phyloP scores from a whole-genome alignment of 441 rosid genomes.

The Pelargonium cotyledonis region DNA sequence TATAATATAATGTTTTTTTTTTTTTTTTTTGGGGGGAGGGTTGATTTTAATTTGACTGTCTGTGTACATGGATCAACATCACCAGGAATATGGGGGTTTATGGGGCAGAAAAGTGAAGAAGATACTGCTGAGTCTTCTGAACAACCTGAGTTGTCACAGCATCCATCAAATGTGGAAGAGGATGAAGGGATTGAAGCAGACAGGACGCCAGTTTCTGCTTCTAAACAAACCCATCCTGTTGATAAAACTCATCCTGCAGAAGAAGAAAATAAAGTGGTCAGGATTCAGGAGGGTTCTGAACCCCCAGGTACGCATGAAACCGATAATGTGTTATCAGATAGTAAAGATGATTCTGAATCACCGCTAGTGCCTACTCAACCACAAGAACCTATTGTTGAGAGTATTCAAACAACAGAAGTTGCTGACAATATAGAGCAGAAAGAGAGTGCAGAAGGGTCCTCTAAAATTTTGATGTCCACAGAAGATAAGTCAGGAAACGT shows the following conservation, averaged over 20 bases:
- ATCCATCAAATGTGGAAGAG: slow-evolving; percentile 31
- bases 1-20: background rate
- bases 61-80: slow-evolving; percentile 38
- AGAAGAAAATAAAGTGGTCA: slow-evolving; percentile 32
- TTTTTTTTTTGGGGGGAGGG: slow-evolving; percentile 2
- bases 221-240: slow-evolving; percentile 17
- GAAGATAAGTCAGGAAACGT: slow-evolving; percentile 36
- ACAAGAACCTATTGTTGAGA: slow-evolving; percentile 30
- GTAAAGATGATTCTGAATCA: slow-evolving; percentile 40
- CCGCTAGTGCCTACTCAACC: slow-evolving; percentile 29
- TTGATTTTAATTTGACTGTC: slow-evolving; percentile 69
- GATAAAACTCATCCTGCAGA: slow-evolving; percentile 21
- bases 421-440: slow-evolving; percentile 31
- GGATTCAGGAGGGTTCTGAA: slow-evolving; percentile 28
- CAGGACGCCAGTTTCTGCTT: slow-evolving; percentile 16
- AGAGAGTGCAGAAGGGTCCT: slow-evolving; percentile 29
- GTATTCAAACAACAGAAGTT: slow-evolving; percentile 27
- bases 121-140: slow-evolving; percentile 26
- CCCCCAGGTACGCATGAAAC: slow-evolving; percentile 30
- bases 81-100: slow-evolving; percentile 50
- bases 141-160: slow-evolving; percentile 30
- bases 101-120: slow-evolving; percentile 63
- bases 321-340: slow-evolving; percentile 32
- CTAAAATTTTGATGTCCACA: slow-evolving; percentile 34
- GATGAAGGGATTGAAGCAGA: slow-evolving; percentile 35